A percentile compares a stretch with the other conserved stretches of the same genome.
These are phyloP conservation scores for Kodamaea plutei DNA, from an alignment of 1,139 yeast species.

Conservation along the genomic window DNA sequence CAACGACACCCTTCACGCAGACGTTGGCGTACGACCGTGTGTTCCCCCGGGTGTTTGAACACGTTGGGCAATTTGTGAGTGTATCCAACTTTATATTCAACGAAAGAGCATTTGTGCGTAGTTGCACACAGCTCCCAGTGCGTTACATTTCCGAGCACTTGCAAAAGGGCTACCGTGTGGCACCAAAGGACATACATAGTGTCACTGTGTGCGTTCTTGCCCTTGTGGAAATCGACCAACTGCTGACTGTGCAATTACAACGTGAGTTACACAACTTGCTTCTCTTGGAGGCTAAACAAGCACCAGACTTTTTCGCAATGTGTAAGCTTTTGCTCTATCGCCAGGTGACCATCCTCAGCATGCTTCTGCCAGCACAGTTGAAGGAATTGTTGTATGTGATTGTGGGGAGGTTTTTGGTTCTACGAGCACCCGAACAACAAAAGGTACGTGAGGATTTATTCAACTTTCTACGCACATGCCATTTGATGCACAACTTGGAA, in stretches of 20 bases:
- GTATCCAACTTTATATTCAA: conserved; percentile 35
- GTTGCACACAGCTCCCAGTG: conserved; percentile 15
- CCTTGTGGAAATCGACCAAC: conserved; percentile 26
- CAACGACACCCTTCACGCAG: conserved; percentile 21
- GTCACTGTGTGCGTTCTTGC: conserved; percentile 30
- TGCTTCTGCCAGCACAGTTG: conserved; percentile 24
- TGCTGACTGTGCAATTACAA: conserved; percentile 13
- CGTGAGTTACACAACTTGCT: conserved; percentile 28
- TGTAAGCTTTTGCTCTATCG: conserved; percentile 39
- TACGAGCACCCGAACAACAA: conserved; percentile 14
- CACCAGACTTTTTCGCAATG: background rate
- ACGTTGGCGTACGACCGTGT: conserved; percentile 31
- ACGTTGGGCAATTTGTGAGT: conserved; percentile 32
- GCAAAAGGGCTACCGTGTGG: conserved; percentile 20
- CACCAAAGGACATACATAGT: conserved; percentile 21
- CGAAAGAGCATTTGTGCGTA: conserved; percentile 30
- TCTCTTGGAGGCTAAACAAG: conserved; percentile 18
- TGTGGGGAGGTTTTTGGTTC: conserved; percentile 27
- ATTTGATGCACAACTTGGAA: conserved; percentile 29
- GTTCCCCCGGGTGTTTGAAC: conserved; percentile 37
- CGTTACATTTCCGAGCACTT: conserved; percentile 18
- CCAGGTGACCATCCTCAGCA: conserved; percentile 38
- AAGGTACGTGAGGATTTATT: conserved; percentile 27
- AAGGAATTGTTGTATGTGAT: conserved; percentile 29
- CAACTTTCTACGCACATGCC: conserved; percentile 35